A percentile compares a stretch with the other conserved stretches of the same genome.
Evolutionary conservation across 116 monocot genomes (phyloP).

Genomic region (Papilionanthe hybrid): DNA sequence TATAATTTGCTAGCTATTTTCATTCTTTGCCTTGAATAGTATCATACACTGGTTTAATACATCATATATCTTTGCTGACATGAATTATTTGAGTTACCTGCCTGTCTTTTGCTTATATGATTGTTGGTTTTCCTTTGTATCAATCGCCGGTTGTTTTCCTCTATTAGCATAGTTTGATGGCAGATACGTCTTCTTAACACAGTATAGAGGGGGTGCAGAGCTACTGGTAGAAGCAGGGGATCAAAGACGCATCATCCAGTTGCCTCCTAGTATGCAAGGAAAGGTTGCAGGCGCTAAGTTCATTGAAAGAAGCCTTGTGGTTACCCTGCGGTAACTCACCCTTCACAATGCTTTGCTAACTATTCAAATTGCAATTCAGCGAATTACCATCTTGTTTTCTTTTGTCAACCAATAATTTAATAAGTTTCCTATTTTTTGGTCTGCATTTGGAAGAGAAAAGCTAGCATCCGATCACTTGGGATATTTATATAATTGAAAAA

Average conservation of each 20-base stretch:
- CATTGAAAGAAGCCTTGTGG: conserved; percentile 53
- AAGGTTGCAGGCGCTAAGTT: conserved; percentile 93
- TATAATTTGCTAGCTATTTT: neutral
- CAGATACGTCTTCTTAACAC: conserved; percentile 11
- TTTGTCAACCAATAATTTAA: too few relatives aligned
- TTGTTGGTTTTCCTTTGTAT: neutral
- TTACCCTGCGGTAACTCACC: conserved; percentile 31
- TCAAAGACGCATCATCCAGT: conserved; percentile 66
- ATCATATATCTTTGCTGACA: neutral
- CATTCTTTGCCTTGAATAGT: neutral
- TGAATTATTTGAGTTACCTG: neutral
- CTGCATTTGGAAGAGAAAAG: too few relatives aligned
- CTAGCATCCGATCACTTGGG: too few relatives aligned
- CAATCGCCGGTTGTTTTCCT: neutral
- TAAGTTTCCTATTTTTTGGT: too few relatives aligned
- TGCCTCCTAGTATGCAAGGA: conserved; percentile 72
- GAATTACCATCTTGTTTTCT: too few relatives aligned
- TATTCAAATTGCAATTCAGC: too few relatives aligned
- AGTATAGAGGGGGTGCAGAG: conserved; percentile 84
- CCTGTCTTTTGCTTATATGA: neutral
- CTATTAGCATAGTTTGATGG: neutral
- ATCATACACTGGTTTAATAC: neutral
- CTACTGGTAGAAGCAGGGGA: conserved; percentile 90
- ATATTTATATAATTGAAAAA: too few relatives aligned
- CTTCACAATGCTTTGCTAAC: neutral